phyloP scores from a whole-genome alignment of 495 filamentous ascomycete genomes.

The Penicillium roqueforti region DNA sequence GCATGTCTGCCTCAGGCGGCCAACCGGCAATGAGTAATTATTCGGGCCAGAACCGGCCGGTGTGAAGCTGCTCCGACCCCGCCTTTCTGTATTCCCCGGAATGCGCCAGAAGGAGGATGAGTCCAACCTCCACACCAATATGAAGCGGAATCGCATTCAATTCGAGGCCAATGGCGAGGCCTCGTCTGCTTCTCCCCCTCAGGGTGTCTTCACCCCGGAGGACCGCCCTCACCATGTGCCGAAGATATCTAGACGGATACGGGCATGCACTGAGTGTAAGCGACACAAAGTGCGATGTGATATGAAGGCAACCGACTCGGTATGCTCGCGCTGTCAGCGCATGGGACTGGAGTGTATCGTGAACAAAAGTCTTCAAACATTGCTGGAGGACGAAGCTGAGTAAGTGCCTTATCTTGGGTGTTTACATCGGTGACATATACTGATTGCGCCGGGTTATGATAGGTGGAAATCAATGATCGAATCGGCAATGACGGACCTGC shows the following conservation, averaged over 20 bases:
- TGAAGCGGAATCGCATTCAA: constrained; percentile 47
- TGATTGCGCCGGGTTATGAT: constrained; percentile 1
- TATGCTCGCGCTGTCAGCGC: constrained; percentile 48
- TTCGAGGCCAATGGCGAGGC: constrained; percentile 43
- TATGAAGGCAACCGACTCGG: constrained; percentile 44
- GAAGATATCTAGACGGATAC: constrained; percentile 54
- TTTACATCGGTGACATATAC: neutral
- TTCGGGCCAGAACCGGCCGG: constrained; percentile 20
- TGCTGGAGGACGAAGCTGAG: constrained; percentile 50
- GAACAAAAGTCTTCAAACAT: constrained; percentile 53
- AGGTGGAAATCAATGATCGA: constrained; percentile 48
- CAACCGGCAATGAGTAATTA: constrained; percentile 4
- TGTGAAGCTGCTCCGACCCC: constrained; percentile 19
- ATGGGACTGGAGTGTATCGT: constrained; percentile 51
- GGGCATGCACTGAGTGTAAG: constrained; percentile 53
- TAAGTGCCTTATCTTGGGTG: constrained; percentile 20
- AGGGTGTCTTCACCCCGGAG: constrained; percentile 30
- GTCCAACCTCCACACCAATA: constrained; percentile 17
- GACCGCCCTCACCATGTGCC: constrained; percentile 41
- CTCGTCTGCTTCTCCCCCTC: constrained; percentile 38
- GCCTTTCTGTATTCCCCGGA: constrained; percentile 24
- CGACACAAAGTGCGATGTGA: constrained; percentile 52
- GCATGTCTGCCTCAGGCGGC: constrained; percentile 1
- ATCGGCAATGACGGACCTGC: constrained; percentile 44
- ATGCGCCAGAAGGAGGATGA: constrained; percentile 21